Evolutionary conservation across 768 basidiomycete species (phyloP), one percentile per base, ranked within the genome.

Genomic region (Russula dissimulans): DNA sequence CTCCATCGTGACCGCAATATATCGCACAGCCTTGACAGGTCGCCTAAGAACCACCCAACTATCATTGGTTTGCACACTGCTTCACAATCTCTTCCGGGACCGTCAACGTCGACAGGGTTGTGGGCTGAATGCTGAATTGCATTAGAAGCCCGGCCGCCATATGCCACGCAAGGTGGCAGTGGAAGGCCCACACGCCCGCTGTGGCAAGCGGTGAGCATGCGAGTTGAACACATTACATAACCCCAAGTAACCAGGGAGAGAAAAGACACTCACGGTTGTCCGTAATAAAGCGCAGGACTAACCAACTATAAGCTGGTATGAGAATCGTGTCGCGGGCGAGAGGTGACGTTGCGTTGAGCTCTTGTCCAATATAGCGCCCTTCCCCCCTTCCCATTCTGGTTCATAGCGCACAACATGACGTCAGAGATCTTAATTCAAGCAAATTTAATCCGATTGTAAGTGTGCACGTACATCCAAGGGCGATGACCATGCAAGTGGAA

Each of bases 131-230:
- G n/a, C 17, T 63, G 31, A 63, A 44, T 50, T 63, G 61, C 54
- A 63, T 53, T 15, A 63, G 31, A 49, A 61, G 18, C 22, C 64
- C 64, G 0, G 64, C 61, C 0, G 56, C 56, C 63, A 64, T 62
- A 14, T 64, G 61, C 61, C 57, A 63, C 42, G 48, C 44, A 6
- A 65, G 17, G 26, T 65, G 64, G 22, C 61, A 62, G 44, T 65
- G 64, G 51, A 61, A 65, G 26, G 64, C 61, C 61, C 57, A 65
- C 22, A 59, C 6, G 22, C 64, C 61, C 32, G 61, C 57, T 61
- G 43, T 15, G 41, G 29, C 17, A 1, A 29, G 5, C 12, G 26
- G 34, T n/a, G 26, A 43, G 51, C 31, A 17, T 18, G 44, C 22
- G 11, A n/a, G 31, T 17, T 15, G 39, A 39, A 43, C 7, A 46